Percentiles rank a stretch among this genome's conserved stretches.
These are phyloP conservation scores for Massospora cicadina DNA, from an alignment of 371 early-diverging fungal genomes.

Conservation along the genomic window DNA sequence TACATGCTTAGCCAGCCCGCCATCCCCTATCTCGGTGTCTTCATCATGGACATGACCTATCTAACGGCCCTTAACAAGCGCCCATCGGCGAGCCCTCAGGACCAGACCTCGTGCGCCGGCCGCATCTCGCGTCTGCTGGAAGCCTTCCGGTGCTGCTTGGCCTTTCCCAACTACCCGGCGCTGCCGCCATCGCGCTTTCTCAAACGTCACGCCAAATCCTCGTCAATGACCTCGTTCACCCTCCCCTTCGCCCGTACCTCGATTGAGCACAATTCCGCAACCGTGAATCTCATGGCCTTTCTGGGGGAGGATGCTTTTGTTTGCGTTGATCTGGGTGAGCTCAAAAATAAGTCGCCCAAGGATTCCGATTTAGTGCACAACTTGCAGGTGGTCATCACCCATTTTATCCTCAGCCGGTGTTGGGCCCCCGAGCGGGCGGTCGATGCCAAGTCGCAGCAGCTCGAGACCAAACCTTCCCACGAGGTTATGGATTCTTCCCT, in stretches of 20 bases:
- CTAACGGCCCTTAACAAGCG: constrained; percentile 41
- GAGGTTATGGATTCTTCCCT: neutral
- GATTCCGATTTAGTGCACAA: neutral
- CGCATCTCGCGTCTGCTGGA: constrained; percentile 29
- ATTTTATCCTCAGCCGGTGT: neutral
- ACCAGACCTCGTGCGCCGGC: constrained; percentile 21
- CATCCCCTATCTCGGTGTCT: constrained; percentile 59
- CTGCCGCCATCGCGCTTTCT: neutral
- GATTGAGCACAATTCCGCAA: neutral
- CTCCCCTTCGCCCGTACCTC: neutral
- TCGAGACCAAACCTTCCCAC: neutral
- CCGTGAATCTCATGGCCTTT: neutral
- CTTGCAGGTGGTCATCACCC: neutral
- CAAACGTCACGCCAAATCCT: neutral
- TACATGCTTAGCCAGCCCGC: constrained; percentile 22
- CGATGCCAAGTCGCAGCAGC: neutral
- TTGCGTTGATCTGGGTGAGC: neutral
- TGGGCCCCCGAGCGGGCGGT: neutral
- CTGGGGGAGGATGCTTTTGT: neutral
- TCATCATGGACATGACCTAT: constrained; percentile 64
- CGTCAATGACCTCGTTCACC: neutral
- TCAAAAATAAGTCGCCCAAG: neutral
- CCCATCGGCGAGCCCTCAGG: constrained; percentile 12
- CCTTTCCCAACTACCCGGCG: neutral
- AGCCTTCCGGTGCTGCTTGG: constrained; percentile 23